A percentile compares a stretch with the other conserved stretches of the same genome.
phyloP scores from a whole-genome alignment of 345 rosid genomes.

The Carallia pectinifolia region DNA sequence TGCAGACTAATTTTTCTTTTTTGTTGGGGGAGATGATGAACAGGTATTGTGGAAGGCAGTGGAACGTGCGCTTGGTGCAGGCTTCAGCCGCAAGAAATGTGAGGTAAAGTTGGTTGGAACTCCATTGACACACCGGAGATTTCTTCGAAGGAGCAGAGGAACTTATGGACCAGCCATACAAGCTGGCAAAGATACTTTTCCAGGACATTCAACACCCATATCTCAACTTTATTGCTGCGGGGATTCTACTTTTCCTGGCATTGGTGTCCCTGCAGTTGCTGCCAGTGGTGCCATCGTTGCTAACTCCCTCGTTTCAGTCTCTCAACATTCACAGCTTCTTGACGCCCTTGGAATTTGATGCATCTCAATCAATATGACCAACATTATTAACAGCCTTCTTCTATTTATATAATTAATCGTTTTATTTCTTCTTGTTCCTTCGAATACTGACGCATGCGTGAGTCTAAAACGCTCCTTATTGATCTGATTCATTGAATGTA shows the following conservation, averaged over 20 bases:
- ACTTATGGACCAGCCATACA: slow-evolving; percentile 84
- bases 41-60: slow-evolving; percentile 94
- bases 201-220: slow-evolving; percentile 79
- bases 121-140: slow-evolving; percentile 77
- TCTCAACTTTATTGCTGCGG: slow-evolving; percentile 80
- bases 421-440: not conserved
- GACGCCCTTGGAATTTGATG: slow-evolving; percentile 74
- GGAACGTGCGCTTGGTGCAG: slow-evolving; percentile 73
- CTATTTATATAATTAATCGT: too few species aligned
- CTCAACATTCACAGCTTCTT: slow-evolving; percentile 78
- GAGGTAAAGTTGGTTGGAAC: slow-evolving; percentile 85
- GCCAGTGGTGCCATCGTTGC: slow-evolving; percentile 96
- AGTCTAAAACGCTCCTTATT: not conserved
- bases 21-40: not conserved
- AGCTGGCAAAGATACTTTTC: slow-evolving; percentile 78
- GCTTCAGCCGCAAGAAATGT: slow-evolving; percentile 72
- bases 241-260: slow-evolving; percentile 93
- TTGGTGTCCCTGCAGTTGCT: slow-evolving; percentile 90
- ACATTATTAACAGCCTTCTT: not conserved
- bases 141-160: slow-evolving; percentile 78
- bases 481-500: too few species aligned
- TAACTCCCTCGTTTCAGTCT: slow-evolving; percentile 70
- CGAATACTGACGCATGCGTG: not conserved
- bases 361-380: not conserved
- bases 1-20: too few species aligned